These are phyloP conservation scores for Dipodascus albidus DNA, from an alignment of 805 yeast species.

Conservation along the genomic window DNA sequence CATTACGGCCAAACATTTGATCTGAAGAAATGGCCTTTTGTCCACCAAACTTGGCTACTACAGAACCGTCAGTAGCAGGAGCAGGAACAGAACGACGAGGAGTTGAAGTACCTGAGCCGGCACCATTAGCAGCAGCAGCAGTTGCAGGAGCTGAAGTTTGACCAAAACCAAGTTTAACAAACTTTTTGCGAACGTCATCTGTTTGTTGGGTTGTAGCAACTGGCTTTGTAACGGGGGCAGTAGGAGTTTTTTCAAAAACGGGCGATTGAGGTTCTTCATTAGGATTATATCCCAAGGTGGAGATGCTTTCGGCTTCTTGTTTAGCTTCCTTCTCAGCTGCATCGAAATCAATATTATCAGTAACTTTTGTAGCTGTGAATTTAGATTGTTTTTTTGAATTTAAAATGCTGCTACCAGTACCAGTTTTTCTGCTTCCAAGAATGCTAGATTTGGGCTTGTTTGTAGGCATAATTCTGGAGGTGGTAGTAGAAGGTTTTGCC, in stretches of 20 bases:
- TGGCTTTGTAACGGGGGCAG: conserved; percentile 9
- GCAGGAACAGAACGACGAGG: conserved; percentile 8
- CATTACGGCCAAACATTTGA: conserved; percentile 82
- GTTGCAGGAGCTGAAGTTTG: conserved; percentile 37
- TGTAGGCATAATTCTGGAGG: conserved; percentile 7
- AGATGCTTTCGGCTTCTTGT: conserved; percentile 60
- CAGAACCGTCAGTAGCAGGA: conserved; percentile 6
- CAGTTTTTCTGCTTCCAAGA: conserved; percentile 10
- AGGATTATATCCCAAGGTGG: conserved; percentile 34
- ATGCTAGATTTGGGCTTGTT: conserved; percentile 7
- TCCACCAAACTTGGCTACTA: conserved; percentile 53
- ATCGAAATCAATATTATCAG: conserved; percentile 48
- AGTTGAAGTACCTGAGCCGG: conserved; percentile 4
- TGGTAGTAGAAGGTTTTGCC: conserved; percentile 12
- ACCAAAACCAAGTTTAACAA: conserved; percentile 83
- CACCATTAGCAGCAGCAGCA: neutral
- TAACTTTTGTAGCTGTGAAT: conserved; percentile 24
- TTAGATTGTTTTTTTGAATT: conserved; percentile 19
- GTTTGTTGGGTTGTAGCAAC: conserved; percentile 11
- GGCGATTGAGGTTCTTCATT: conserved; percentile 16
- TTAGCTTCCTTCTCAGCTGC: conserved; percentile 70
- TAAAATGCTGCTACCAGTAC: conserved; percentile 16
- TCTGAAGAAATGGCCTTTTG: conserved; percentile 96
- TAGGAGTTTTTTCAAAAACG: conserved; percentile 1
- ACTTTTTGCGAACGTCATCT: conserved; percentile 18